Percentiles rank a stretch among this genome's conserved stretches.
Evolutionary conservation across 495 filamentous ascomycete genomes (phyloP).

Genomic region (Penicillium herquei): DNA sequence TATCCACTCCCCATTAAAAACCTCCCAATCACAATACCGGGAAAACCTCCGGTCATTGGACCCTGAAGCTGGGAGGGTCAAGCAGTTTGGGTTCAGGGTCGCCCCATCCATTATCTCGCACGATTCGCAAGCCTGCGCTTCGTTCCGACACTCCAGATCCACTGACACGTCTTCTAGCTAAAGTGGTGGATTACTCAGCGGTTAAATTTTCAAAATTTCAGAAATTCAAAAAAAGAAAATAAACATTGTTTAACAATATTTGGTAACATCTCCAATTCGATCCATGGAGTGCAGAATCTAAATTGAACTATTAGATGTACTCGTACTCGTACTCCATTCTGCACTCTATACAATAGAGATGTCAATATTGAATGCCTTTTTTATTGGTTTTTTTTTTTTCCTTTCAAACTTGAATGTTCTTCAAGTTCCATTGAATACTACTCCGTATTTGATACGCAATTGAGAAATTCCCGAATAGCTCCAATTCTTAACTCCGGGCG

Average conservation of each 20-base stretch:
- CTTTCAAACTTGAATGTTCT: too few species aligned
- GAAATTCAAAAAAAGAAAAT: too few species aligned
- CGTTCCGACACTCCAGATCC: conserved; percentile 10
- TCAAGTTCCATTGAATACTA: not conserved
- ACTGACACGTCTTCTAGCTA: conserved; percentile 9
- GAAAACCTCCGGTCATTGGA: conserved; percentile 14
- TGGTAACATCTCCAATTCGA: too few species aligned
- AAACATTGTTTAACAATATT: too few species aligned
- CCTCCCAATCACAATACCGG: conserved; percentile 13
- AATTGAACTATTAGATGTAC: too few species aligned
- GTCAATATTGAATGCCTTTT: not conserved
- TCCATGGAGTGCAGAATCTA: too few species aligned
- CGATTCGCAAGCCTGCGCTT: conserved; percentile 20
- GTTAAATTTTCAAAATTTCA: too few species aligned
- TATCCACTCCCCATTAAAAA: not conserved
- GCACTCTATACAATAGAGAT: not conserved
- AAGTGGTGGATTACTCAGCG: conserved; percentile 3
- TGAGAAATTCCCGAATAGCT: too few species aligned
- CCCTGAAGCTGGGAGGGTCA: conserved; percentile 13
- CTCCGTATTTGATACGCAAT: too few species aligned
- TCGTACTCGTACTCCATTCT: too few species aligned
- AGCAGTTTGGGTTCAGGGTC: conserved; percentile 3
- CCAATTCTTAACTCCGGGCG: too few species aligned
- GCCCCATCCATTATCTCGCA: conserved; percentile 2
- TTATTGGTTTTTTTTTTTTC: not conserved